Percentiles rank a stretch among this genome's conserved stretches.
Conservation (phyloP, 1,284 basidiomycete species). For the Heterobasidion irregulare region DNA sequence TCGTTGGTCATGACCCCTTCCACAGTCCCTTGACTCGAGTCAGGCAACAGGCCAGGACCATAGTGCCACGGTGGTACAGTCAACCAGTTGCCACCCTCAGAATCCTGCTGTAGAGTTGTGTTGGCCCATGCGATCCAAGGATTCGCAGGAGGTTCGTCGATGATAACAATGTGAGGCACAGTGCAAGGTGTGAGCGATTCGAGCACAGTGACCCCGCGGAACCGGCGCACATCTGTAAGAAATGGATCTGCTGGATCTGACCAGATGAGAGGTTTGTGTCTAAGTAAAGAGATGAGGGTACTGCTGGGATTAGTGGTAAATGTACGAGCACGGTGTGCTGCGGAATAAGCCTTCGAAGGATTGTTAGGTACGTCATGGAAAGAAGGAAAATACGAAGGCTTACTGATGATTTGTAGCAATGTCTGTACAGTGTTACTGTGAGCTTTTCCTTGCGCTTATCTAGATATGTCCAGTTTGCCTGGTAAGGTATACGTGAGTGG, state of each 20-base stretch:
- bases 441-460: neutral
- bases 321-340: neutral
- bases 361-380: neutral
- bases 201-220: slow-evolving; percentile 26
- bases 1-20: too few relatives aligned
- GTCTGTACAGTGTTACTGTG: neutral
- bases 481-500: neutral
- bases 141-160: slow-evolving; percentile 21
- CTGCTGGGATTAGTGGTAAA: slow-evolving; percentile 5
- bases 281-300: slow-evolving; percentile 20
- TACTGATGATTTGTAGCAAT: neutral
- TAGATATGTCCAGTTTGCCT: neutral
- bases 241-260: slow-evolving; percentile 35
- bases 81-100: neutral
- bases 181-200: slow-evolving; percentile 34
- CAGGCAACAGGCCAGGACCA: neutral
- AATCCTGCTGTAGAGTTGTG: neutral
- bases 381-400: neutral
- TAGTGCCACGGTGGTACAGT: neutral
- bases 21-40: neutral
- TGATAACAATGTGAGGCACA: slow-evolving; percentile 44
- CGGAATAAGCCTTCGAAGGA: neutral
- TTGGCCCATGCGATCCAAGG: neutral
- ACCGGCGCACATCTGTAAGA: slow-evolving; percentile 15
- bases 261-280: slow-evolving; percentile 32